A percentile compares a stretch with the other conserved stretches of the same genome.
Evolutionary conservation across 805 yeast genomes (phyloP).

Genomic region (Candida michaelii): DNA sequence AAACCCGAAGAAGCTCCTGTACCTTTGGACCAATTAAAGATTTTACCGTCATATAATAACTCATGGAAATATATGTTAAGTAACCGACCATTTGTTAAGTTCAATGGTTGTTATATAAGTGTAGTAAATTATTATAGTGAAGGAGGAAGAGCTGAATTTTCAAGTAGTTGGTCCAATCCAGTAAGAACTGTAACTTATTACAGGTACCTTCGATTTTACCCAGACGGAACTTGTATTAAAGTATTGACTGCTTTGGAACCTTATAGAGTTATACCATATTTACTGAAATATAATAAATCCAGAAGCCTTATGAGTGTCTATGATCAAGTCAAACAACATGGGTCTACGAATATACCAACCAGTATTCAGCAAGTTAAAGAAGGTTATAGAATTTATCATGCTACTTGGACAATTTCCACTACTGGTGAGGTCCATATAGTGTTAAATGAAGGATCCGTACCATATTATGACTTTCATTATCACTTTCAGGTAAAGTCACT

Average conservation of each 20-base stretch:
- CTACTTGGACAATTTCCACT: constrained; percentile 58
- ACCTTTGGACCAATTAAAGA: constrained; percentile 29
- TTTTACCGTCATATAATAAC: constrained; percentile 30
- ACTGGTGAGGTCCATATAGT: constrained; percentile 50
- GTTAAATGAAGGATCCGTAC: constrained; percentile 58
- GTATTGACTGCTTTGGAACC: constrained; percentile 77
- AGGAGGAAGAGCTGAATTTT: constrained; percentile 70
- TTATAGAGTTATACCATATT: constrained; percentile 55
- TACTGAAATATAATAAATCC: constrained; percentile 31
- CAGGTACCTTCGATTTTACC: constrained; percentile 77
- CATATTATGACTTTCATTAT: constrained; percentile 63
- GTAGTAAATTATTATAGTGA: constrained; percentile 81
- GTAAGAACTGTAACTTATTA: constrained; percentile 84
- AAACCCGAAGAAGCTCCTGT: constrained; percentile 22
- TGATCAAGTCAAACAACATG: constrained; percentile 13
- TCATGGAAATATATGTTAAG: constrained; percentile 52
- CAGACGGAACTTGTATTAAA: constrained; percentile 72
- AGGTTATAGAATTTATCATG: constrained; percentile 41
- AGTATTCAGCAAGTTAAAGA: constrained; percentile 20
- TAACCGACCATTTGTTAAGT: constrained; percentile 75
- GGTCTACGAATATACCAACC: constrained; percentile 1
- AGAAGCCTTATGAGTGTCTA: constrained; percentile 16
- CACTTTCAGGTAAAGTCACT: constrained; percentile 56
- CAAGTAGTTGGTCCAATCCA: constrained; percentile 70
- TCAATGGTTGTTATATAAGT: constrained; percentile 81